These are phyloP conservation scores for Ophiostoma pallidulum DNA, from an alignment of 2,329 filamentous ascomycete genomes.

Conservation along the genomic window DNA sequence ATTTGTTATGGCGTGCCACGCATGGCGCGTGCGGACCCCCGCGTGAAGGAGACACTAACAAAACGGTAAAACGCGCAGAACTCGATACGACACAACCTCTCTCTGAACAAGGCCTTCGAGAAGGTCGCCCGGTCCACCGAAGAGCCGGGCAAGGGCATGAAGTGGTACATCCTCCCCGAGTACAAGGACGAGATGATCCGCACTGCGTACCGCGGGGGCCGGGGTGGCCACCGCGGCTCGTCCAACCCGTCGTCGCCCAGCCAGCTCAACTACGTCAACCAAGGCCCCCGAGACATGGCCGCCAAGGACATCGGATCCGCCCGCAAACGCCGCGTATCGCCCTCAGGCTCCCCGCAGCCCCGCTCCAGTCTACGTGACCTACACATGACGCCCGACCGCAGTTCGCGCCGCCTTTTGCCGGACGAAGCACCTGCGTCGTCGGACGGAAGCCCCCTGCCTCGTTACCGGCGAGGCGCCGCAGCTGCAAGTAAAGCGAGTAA, in stretches of 20 bases:
- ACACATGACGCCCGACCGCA: conserved; percentile 51
- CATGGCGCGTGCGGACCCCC: too few relatives aligned
- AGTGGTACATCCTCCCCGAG: conserved; percentile 88
- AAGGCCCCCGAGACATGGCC: conserved; percentile 47
- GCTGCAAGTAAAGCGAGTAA: conserved; percentile 11
- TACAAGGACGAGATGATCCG: conserved; percentile 80
- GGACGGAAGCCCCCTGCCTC: conserved; percentile 55
- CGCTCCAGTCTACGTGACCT: conserved; percentile 39
- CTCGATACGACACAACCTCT: conserved; percentile 93
- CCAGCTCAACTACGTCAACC: conserved; percentile 51
- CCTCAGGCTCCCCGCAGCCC: conserved; percentile 45
- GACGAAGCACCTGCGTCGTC: conserved; percentile 25
- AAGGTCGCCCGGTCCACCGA: conserved; percentile 89
- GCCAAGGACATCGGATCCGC: conserved; percentile 40
- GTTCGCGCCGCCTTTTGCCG: conserved; percentile 31
- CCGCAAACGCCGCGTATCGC: conserved; percentile 48
- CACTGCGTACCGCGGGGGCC: conserved; percentile 53
- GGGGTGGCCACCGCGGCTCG: conserved; percentile 56
- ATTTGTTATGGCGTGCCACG: neutral
- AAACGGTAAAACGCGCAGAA: conserved; percentile 53
- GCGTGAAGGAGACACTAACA: too few relatives aligned
- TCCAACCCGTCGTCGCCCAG: conserved; percentile 61
- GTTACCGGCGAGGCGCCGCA: conserved; percentile 38
- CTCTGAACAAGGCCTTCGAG: conserved; percentile 86
- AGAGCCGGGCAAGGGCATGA: conserved; percentile 97